These are phyloP conservation scores for Hypoxylon sp. DNA, from an alignment of 2,329 filamentous ascomycete species.

Conservation along the genomic window DNA sequence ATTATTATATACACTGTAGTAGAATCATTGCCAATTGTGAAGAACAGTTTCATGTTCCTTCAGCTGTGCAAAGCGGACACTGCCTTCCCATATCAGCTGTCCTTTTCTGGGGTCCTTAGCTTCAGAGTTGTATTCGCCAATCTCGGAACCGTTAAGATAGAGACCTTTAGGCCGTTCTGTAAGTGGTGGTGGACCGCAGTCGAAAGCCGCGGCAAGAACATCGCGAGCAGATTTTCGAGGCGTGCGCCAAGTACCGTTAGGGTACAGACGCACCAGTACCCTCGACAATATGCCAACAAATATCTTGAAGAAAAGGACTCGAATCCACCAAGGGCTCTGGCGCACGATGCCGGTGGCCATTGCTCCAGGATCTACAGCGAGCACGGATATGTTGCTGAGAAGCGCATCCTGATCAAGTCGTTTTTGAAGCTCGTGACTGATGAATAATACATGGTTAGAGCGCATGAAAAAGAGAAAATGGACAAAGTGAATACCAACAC, in stretches of 20 bases:
- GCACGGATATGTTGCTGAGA: slow-evolving; percentile 21
- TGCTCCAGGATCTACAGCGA: slow-evolving; percentile 19
- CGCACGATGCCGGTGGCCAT: slow-evolving; percentile 23
- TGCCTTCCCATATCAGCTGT: slow-evolving; percentile 18
- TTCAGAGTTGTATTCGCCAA: slow-evolving; percentile 12
- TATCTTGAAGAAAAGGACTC: slow-evolving; percentile 3
- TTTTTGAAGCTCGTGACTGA: slow-evolving; percentile 15
- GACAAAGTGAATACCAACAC: no score
- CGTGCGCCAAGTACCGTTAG: slow-evolving; percentile 20
- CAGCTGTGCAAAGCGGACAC: no score
- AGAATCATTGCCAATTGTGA: no score
- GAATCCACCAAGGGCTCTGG: slow-evolving; percentile 16
- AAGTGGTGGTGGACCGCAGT: slow-evolving; percentile 14
- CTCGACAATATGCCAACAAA: slow-evolving; percentile 1
- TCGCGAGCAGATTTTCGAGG: slow-evolving; percentile 23
- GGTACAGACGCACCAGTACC: slow-evolving; percentile 6
- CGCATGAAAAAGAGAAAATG: neutral
- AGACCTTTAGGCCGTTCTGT: slow-evolving; percentile 20
- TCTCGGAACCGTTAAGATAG: slow-evolving; percentile 22
- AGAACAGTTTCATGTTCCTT: no score
- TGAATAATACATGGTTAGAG: slow-evolving; percentile 1
- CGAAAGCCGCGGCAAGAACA: slow-evolving; percentile 20
- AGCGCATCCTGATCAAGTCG: slow-evolving; percentile 14
- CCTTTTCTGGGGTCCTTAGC: slow-evolving; percentile 22
- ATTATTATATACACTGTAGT: no score